Evolutionary conservation across 108 stramenopile genomes (phyloP).

Genomic region (Cyclotella kingstonii): DNA sequence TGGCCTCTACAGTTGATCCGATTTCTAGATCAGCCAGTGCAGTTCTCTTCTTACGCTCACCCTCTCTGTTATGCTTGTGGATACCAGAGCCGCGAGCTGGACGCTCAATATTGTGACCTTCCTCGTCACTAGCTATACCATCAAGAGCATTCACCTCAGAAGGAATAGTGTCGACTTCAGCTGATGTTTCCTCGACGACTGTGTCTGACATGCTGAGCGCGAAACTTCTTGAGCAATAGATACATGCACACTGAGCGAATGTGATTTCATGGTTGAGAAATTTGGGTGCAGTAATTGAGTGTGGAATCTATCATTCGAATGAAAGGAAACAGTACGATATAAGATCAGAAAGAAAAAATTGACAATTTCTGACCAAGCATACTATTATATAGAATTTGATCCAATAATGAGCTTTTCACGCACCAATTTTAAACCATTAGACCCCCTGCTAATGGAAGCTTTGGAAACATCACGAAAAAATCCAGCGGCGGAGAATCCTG

Average conservation of each 20-base stretch:
- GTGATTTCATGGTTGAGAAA: slow-evolving; percentile 23
- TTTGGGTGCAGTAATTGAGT: slow-evolving; percentile 17
- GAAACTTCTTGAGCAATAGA: slow-evolving; percentile 42
- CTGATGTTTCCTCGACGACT: slow-evolving; percentile 54
- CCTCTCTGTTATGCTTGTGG: slow-evolving; percentile 61
- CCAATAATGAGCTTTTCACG: neutral
- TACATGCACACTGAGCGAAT: slow-evolving; percentile 47
- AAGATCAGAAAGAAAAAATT: neutral
- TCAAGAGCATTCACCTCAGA: slow-evolving; percentile 80
- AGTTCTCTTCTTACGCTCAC: slow-evolving; percentile 52
- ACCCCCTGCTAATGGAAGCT: slow-evolving; percentile 6
- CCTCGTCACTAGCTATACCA: slow-evolving; percentile 67
- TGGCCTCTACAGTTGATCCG: slow-evolving; percentile 80
- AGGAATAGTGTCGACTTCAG: slow-evolving; percentile 68
- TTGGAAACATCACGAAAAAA: slow-evolving; percentile 26
- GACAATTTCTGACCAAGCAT: neutral
- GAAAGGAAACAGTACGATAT: neutral
- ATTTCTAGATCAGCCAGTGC: slow-evolving; percentile 75
- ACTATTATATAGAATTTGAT: neutral
- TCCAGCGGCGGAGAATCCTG: slow-evolving; percentile 39
- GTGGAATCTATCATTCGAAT: slow-evolving; percentile 3
- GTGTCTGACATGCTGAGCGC: slow-evolving; percentile 49
- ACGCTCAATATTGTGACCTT: slow-evolving; percentile 85
- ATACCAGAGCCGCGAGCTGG: slow-evolving; percentile 70
- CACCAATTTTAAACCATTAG: slow-evolving; percentile 11